Conservation (phyloP, 495 filamentous ascomycete genomes). For the Penicillium bovifimosum region DNA sequence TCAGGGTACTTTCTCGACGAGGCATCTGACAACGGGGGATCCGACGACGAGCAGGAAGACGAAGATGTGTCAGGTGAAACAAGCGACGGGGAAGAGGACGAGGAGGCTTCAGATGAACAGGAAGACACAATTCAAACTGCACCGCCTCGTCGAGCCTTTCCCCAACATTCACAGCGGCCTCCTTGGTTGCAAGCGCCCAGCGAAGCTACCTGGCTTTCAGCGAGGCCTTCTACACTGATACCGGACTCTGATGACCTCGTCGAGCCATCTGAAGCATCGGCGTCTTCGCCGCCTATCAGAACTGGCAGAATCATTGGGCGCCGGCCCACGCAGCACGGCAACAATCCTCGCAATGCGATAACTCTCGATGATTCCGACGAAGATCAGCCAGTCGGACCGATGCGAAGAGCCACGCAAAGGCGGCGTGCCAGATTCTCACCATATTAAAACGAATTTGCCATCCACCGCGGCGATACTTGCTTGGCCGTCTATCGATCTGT, state of each 20-base stretch:
- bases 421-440: constrained; percentile 19
- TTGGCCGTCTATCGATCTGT: neutral
- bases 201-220: neutral
- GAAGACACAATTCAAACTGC: neutral
- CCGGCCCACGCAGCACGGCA: neutral
- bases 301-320: neutral
- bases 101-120: constrained; percentile 8
- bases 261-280: neutral
- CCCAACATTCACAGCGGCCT: neutral
- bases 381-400: constrained; percentile 22
- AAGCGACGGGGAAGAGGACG: constrained; percentile 2
- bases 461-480: neutral
- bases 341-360: constrained; percentile 12
- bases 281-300: neutral
- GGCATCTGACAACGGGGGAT: neutral
- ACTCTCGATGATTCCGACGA: constrained; percentile 28
- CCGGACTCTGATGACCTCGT: neutral
- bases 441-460: constrained; percentile 11
- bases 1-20: constrained; percentile 4
- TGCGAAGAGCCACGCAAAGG: constrained; percentile 19
- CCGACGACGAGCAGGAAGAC: neutral
- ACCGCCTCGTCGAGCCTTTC: neutral
- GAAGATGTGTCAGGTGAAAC: neutral
- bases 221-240: neutral
- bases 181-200: neutral